Evolutionary conservation across 225 moss, liverwort and hornwort species (phyloP), one percentile per base, ranked within the genome.

Genomic region (Antitrichia curtipendula): DNA sequence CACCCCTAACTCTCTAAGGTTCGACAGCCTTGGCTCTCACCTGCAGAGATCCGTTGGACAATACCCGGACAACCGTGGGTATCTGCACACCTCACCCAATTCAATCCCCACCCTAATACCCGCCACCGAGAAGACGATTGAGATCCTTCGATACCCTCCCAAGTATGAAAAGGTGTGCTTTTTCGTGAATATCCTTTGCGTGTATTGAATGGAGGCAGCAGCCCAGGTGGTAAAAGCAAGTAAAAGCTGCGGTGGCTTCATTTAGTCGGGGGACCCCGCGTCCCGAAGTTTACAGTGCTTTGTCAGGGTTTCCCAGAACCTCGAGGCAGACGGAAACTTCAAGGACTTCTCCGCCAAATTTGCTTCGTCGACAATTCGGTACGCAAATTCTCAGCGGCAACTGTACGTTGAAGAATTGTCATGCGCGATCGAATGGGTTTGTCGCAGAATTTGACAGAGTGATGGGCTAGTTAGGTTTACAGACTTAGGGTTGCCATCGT

Each of bases 151-250:
- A 70, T 34, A 31, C 40, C 21, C 53, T 41, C 59, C 29, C 24
- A 5, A 24, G 78, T 2, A 41, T 75, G 78, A 79, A 85, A 27
- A 59, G 50, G 45, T 72, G 31, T 68, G 84, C 68, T 87, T 87
- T 83, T 70, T 34, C 71, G 20, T 85, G 76, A 85, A 90, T 90
- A 90, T 85, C 85, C 88, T 83, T 91, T 85, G 85, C 88, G 87
- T 91, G 88, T n/a, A 16, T 57, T 54, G n/a, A n/a, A n/a, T n/a
- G 84, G 63, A 68, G 66, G 57, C 57, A 70, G 71, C 27, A 75
- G 87, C 68, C 47, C 56, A 79, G 91, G 87, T 88, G 69, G 79
- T 84, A 87, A 82, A 82, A 52, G 53, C 50, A 66, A 81, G 59
- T 57, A 27, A 52, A 88, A 88, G 71, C 61, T 27, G 78, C 65